phyloP scores from a whole-genome alignment of 2,329 filamentous ascomycete genomes.

The Fusarium sp. region DNA sequence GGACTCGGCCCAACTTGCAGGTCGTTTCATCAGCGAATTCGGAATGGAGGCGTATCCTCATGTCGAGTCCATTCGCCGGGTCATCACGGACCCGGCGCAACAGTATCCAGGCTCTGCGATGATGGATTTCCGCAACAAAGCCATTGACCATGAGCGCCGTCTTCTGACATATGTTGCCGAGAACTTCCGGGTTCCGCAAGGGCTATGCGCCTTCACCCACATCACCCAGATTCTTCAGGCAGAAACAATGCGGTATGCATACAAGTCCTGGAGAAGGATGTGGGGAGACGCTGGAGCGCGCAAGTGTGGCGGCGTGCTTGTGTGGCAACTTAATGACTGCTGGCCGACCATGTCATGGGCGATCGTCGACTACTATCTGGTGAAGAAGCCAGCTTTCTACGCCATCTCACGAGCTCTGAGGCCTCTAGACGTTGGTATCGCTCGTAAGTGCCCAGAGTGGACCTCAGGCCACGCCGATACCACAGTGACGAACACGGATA shows the following conservation, averaged over 20 bases:
- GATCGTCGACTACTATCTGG: slow-evolving; percentile 71
- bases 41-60: slow-evolving; percentile 75
- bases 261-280: slow-evolving; percentile 67
- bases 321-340: slow-evolving; percentile 79
- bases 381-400: slow-evolving; percentile 71
- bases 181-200: slow-evolving; percentile 73
- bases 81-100: slow-evolving; percentile 66
- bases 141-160: slow-evolving; percentile 79
- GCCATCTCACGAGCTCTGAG: slow-evolving; percentile 62
- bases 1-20: slow-evolving; percentile 75
- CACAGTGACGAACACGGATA: not conserved
- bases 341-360: slow-evolving; percentile 77
- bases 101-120: slow-evolving; percentile 76
- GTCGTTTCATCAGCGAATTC: slow-evolving; percentile 84
- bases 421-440: not conserved
- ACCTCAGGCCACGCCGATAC: not conserved
- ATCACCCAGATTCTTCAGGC: slow-evolving; percentile 69
- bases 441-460: not conserved
- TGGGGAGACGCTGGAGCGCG: slow-evolving; percentile 52
- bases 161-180: slow-evolving; percentile 82
- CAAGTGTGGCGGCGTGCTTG: slow-evolving; percentile 73
- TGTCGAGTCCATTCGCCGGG: slow-evolving; percentile 75
- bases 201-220: slow-evolving; percentile 74
- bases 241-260: slow-evolving; percentile 64
- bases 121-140: slow-evolving; percentile 88